Conservation (phyloP, 805 yeast species). For the Wickerhamomyces hampshirensis region DNA sequence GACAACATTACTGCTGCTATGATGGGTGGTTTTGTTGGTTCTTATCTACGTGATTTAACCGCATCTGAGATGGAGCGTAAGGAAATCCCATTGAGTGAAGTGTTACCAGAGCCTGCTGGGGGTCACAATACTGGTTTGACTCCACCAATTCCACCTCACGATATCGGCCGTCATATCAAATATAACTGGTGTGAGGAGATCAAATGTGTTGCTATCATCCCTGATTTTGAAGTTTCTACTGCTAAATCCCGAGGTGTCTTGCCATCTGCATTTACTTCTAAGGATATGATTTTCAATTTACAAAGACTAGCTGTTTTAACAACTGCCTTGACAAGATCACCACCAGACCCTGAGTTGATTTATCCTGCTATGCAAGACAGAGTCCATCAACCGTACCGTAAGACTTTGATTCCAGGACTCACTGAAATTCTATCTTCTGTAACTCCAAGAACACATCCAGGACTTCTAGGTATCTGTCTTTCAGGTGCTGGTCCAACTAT, state of each 20-base stretch:
- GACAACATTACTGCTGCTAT: slow-evolving; percentile 98
- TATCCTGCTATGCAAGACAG: slow-evolving; percentile 96
- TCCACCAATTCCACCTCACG: slow-evolving; percentile 79
- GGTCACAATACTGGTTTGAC: slow-evolving; percentile 63
- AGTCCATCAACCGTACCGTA: slow-evolving; percentile 95
- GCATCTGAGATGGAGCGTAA: slow-evolving; percentile 68
- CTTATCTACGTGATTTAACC: slow-evolving; percentile 77
- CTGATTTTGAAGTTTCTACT: slow-evolving; percentile 91
- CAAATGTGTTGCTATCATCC: slow-evolving; percentile 87
- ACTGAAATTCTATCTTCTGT: slow-evolving; percentile 72
- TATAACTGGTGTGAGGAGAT: slow-evolving; percentile 79
- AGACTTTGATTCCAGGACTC: slow-evolving; percentile 87
- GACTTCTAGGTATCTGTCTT: slow-evolving; percentile 87
- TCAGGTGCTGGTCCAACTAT: slow-evolving; percentile 99
- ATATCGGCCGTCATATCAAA: slow-evolving; percentile 84
- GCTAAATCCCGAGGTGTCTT: slow-evolving; percentile 87
- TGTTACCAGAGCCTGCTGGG: slow-evolving; percentile 73
- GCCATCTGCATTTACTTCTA: slow-evolving; percentile 71
- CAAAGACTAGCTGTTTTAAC: slow-evolving; percentile 92
- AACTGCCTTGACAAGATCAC: slow-evolving; percentile 79
- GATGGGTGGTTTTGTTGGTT: slow-evolving; percentile 99
- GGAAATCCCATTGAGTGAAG: slow-evolving; percentile 80
- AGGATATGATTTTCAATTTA: slow-evolving; percentile 85
- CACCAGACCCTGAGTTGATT: slow-evolving; percentile 78
- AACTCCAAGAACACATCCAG: slow-evolving; percentile 78